Evolutionary conservation across 371 early-diverging fungal genomes (phyloP).

Genomic region (Mortierella sp.): DNA sequence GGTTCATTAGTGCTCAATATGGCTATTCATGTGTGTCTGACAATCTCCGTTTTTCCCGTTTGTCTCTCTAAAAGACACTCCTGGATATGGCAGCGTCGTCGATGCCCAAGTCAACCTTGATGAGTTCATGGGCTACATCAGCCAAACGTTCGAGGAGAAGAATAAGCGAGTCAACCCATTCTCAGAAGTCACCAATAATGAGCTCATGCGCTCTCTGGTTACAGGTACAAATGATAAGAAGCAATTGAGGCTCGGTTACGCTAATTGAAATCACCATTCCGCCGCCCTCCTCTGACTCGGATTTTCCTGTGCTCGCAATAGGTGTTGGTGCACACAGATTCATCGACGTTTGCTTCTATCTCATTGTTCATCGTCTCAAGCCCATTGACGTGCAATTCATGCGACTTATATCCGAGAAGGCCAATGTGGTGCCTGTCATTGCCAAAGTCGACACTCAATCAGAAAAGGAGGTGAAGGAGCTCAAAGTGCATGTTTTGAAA

Average conservation of each 20-base stretch:
- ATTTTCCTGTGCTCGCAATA: background rate
- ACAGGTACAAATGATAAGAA: conserved; percentile 33
- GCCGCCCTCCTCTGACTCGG: background rate
- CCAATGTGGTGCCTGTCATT: conserved; percentile 73
- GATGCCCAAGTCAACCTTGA: conserved; percentile 51
- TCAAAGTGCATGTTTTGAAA: conserved; percentile 63
- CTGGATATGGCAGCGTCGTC: conserved; percentile 51
- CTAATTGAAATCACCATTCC: background rate
- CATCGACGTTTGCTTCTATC: conserved; percentile 76
- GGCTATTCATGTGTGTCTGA: too few relatives aligned
- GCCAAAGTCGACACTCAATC: conserved; percentile 74
- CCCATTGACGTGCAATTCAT: conserved; percentile 82
- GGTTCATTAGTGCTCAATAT: too few relatives aligned
- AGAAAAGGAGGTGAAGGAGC: conserved; percentile 62
- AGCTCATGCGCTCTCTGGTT: conserved; percentile 51
- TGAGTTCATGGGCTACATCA: conserved; percentile 36
- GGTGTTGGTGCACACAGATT: conserved; percentile 61
- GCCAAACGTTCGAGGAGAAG: conserved; percentile 52
- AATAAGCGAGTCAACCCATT: conserved; percentile 47
- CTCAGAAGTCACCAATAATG: conserved; percentile 49
- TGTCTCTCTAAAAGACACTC: conserved; percentile 29
- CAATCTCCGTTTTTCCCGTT: background rate
- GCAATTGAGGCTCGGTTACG: background rate
- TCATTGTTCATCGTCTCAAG: conserved; percentile 71
- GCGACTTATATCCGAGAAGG: conserved; percentile 66